Percentiles rank a stretch among this genome's conserved stretches.
Conservation (phyloP, 208 protist species). For the Leishmania tarentolae region DNA sequence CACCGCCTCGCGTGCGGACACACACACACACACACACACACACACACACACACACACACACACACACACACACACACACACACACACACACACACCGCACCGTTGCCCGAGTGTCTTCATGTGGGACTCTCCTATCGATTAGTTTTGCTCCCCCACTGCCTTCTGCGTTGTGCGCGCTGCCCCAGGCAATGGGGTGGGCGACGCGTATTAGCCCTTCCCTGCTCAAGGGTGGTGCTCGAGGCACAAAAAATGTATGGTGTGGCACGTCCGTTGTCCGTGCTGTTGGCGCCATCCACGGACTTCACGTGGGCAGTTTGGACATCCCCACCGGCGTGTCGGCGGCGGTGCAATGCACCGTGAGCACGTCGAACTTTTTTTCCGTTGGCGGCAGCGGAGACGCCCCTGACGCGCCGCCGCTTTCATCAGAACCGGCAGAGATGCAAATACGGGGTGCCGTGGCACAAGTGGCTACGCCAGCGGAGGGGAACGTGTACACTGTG, state of each 20-base stretch:
- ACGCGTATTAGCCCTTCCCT: neutral
- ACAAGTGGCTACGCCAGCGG: too few species aligned
- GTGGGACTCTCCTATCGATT: neutral
- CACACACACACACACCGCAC: neutral
- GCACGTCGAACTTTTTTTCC: constrained; percentile 6
- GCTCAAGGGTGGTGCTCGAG: neutral
- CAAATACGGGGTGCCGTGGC: too few species aligned
- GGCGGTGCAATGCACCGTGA: neutral
- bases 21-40: neutral
- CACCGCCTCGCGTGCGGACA: neutral
- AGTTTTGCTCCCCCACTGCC: neutral
- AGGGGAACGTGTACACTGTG: constrained; percentile 4
- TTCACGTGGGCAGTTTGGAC: neutral
- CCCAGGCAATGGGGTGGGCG: neutral
- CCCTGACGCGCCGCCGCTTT: neutral
- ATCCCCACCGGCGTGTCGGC: neutral
- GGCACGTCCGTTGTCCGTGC: neutral
- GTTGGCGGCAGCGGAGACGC: neutral
- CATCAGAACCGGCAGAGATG: too few species aligned
- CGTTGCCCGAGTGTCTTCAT: neutral
- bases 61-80: too few species aligned
- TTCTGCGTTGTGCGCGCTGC: neutral
- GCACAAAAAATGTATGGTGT: neutral
- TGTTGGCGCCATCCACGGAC: neutral
- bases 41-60: neutral